Evolutionary conservation across 1,284 basidiomycete species (phyloP), one percentile per base, ranked within the genome.

Genomic region (Xerocomus amazonicus): DNA sequence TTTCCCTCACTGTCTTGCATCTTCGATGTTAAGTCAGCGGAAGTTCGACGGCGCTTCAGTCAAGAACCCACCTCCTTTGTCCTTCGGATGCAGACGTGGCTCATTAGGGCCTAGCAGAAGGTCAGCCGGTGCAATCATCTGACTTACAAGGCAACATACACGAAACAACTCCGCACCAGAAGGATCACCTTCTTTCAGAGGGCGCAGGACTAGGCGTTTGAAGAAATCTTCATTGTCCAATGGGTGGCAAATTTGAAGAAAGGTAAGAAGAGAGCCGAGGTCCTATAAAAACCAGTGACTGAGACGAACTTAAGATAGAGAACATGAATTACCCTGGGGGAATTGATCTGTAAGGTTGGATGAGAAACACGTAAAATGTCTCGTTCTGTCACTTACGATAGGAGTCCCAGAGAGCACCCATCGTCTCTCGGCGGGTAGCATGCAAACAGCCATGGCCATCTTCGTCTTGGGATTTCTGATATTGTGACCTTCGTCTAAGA

Each of bases 371-470:
- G 19, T 16, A 47, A 45, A 28, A 28, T 3, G 6, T 29, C 46
- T n/a, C 19, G 43, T 23, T 35, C 45, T n/a, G 43, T 27, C 19
- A 53, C 81, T 65, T 63, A 90, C 88, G 53, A 96, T 94, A 0
- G 92, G 92, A 4, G 92, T 95, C 34, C 92, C 91, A 16, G 83
- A 85, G 35, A 93, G 70, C 6, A 84, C 77, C 90, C 91, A 92
- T 51, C 90, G 82, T 47, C 87, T 78, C 55, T 94, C 80, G 0
- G 87, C 90, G 19, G 71, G 67, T 16, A 96, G 71, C 6, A 70
- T 81, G 51, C 73, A 83, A 10, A 87, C 84, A 0, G 87, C 86
- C 56, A 80, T 76, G 0, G 88, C 80, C 80, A 89, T 90, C 71
- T 91, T 90, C 0, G 92, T 90, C 63, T 79, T 86, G 1, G 87